These are phyloP conservation scores for Wickerhamiella nectarea DNA, from an alignment of 805 yeast genomes.

Conservation along the genomic window DNA sequence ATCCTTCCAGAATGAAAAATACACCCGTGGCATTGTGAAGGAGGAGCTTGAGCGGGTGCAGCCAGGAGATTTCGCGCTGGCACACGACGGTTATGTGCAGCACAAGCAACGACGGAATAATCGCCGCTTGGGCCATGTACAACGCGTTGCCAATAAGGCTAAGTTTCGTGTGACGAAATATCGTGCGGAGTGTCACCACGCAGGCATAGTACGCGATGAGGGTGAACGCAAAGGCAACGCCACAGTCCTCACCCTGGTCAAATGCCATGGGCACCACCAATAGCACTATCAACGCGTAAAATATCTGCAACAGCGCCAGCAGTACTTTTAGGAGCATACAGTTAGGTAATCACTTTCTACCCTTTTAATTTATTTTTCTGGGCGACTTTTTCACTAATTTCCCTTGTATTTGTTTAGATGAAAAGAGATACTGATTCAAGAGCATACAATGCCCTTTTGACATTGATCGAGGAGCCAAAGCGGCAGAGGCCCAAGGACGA, in stretches of 20 bases:
- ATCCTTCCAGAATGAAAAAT: conserved; percentile 82
- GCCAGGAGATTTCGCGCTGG: conserved; percentile 21
- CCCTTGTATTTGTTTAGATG: no score
- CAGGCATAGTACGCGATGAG: conserved; percentile 56
- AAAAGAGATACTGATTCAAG: conserved; percentile 24
- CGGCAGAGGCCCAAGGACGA: not conserved
- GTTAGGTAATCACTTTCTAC: not conserved
- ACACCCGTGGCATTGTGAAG: conserved; percentile 74
- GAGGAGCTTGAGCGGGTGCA: conserved; percentile 55
- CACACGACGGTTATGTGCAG: conserved; percentile 30
- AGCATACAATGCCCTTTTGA: conserved; percentile 55
- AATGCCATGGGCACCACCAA: conserved; percentile 83
- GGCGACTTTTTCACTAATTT: no score
- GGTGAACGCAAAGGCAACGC: conserved; percentile 68
- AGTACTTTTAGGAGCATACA: not conserved
- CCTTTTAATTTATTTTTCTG: no score
- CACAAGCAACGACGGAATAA: conserved; percentile 70
- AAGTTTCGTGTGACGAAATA: conserved; percentile 30
- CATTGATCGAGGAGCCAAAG: conserved; percentile 20
- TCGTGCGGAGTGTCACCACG: conserved; percentile 57
- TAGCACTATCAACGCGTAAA: conserved; percentile 12
- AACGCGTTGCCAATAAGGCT: conserved; percentile 28
- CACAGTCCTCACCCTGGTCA: conserved; percentile 81
- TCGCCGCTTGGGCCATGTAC: conserved; percentile 69
- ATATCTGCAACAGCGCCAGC: conserved; percentile 4